Percentiles rank a stretch among this genome's conserved stretches.
Evolutionary conservation across 768 basidiomycete species (phyloP).

Genomic region (Collybiopsis confluens): DNA sequence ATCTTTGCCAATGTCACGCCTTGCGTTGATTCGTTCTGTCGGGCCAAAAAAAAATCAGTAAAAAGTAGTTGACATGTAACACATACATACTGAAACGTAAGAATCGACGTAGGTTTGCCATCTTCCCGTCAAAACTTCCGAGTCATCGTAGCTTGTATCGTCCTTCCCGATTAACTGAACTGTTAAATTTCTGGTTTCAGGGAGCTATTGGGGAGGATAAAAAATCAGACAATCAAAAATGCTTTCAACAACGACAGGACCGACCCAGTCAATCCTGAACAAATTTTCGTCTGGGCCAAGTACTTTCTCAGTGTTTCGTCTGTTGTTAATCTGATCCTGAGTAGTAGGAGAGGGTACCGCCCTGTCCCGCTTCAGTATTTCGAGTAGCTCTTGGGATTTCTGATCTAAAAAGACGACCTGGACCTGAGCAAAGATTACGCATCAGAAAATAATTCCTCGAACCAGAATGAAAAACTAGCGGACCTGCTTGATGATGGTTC

Average conservation of each 20-base stretch:
- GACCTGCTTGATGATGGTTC: constrained; percentile 86
- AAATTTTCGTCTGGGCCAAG: constrained; percentile 75
- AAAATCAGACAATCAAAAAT: not conserved
- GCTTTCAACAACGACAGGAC: constrained; percentile 13
- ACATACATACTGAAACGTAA: constrained; percentile 54
- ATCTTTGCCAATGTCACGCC: constrained; percentile 44
- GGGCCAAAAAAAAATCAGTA: not conserved
- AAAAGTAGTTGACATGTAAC: not conserved
- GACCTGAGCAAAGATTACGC: constrained; percentile 38
- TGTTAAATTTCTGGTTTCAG: constrained; percentile 62
- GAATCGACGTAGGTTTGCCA: constrained; percentile 82
- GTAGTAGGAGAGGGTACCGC: constrained; percentile 53
- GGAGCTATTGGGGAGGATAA: constrained; percentile 39
- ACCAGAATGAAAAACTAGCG: constrained; percentile 10
- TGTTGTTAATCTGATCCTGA: constrained; percentile 67
- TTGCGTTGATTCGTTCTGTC: constrained; percentile 55
- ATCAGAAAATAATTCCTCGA: constrained; percentile 26
- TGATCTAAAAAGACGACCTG: constrained; percentile 66
- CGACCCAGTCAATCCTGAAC: constrained; percentile 79
- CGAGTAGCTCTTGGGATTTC: constrained; percentile 70
- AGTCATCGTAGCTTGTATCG: constrained; percentile 69
- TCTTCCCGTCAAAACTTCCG: constrained; percentile 68
- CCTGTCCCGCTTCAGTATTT: constrained; percentile 66
- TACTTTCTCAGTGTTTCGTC: constrained; percentile 64
- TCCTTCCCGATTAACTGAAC: constrained; percentile 79